phyloP scores from a whole-genome alignment of 1,284 basidiomycete species.

The Phellopilus nigrolimitatus region DNA sequence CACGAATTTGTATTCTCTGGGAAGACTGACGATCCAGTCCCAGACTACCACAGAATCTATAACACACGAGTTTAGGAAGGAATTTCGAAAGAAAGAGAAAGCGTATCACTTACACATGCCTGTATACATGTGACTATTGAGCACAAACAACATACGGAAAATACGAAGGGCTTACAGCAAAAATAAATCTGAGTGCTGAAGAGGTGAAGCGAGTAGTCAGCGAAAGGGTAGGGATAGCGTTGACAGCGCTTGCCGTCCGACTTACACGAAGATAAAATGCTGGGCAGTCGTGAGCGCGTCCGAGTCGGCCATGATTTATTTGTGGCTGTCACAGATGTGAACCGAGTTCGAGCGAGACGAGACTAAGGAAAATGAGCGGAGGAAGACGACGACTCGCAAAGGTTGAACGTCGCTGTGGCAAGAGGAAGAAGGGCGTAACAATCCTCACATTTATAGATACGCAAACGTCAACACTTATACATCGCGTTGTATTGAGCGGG shows the following conservation, averaged over 20 bases:
- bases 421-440: too few relatives aligned
- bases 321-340: background rate
- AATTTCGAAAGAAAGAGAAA: conserved; percentile 21
- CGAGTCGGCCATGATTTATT: conserved; percentile 19
- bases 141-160: conserved; percentile 21
- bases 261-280: conserved; percentile 50
- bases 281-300: conserved; percentile 39
- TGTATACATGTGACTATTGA: conserved; percentile 29
- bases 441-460: too few relatives aligned
- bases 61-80: conserved; percentile 22
- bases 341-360: background rate
- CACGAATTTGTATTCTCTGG: conserved; percentile 71
- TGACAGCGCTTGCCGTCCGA: conserved; percentile 36
- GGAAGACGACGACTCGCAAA: background rate
- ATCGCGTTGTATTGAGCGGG: too few relatives aligned
- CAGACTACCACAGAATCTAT: conserved; percentile 77
- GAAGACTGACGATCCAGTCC: conserved; percentile 76
- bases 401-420: too few relatives aligned
- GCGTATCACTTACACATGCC: conserved; percentile 62
- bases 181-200: conserved; percentile 71
- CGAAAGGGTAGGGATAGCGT: conserved; percentile 16
- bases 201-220: background rate
- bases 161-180: conserved; percentile 53
- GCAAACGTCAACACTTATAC: too few relatives aligned
- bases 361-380: background rate